phyloP scores from a whole-genome alignment of 75 land plant genomes.

The Pinus tabuliformis region DNA sequence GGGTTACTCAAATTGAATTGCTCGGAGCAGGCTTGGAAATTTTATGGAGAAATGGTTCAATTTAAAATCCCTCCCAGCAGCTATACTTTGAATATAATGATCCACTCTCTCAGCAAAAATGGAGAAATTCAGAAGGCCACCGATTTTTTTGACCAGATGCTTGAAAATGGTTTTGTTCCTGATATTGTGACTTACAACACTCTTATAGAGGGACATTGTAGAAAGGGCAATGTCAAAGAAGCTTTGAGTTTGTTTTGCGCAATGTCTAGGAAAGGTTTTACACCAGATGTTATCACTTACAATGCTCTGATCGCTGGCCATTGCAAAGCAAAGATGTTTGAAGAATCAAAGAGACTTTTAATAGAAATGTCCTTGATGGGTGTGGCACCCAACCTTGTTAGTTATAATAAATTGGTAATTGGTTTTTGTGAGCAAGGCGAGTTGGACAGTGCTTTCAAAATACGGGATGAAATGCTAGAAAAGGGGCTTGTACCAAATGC shows the following conservation, averaged over 20 bases:
- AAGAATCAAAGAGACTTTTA: constrained; percentile 37
- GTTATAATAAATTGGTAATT: constrained; percentile 50
- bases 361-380: constrained; percentile 28
- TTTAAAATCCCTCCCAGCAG: constrained; percentile 5
- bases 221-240: background rate
- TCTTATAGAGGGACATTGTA: constrained; percentile 7
- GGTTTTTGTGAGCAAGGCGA: constrained; percentile 51
- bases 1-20: constrained; percentile 3
- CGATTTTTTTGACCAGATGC: background rate
- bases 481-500: constrained; percentile 37
- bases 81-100: constrained; percentile 6
- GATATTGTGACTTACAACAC: constrained; percentile 11
- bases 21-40: constrained; percentile 9
- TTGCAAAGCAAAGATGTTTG: constrained; percentile 31
- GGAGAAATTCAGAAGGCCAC: constrained; percentile 9
- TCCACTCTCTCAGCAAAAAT: constrained; percentile 3
- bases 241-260: background rate
- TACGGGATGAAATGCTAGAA: constrained; percentile 31
- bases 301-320: constrained; percentile 47
- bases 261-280: constrained; percentile 22
- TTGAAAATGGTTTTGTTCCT: constrained; percentile 5
- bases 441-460: constrained; percentile 41
- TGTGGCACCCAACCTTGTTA: constrained; percentile 41
- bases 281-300: constrained; percentile 57
- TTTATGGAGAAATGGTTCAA: constrained; percentile 1